Percentiles rank a stretch among this genome's conserved stretches.
Conservation (phyloP, 176 grass and related monocot species). For the Musa itinerans region DNA sequence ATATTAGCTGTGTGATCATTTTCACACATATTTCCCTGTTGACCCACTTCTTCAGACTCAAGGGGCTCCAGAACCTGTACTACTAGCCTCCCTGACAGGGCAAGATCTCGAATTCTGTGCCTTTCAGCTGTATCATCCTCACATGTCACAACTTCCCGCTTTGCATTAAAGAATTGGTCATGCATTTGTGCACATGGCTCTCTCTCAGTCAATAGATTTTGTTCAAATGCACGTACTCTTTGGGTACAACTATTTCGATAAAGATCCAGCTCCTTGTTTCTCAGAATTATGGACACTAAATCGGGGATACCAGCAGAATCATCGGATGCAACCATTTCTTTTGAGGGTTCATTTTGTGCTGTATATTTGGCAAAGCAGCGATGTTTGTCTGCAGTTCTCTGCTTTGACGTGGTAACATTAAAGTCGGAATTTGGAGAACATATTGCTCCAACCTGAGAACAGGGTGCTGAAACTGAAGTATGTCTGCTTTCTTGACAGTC, state of each 20-base stretch:
- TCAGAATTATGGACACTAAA: slow-evolving; percentile 34
- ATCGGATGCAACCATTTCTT: slow-evolving; percentile 22
- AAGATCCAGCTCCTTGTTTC: slow-evolving; percentile 56
- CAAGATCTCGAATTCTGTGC: neutral
- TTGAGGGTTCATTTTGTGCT: slow-evolving; percentile 17
- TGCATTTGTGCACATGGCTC: slow-evolving; percentile 28
- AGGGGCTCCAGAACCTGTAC: neutral
- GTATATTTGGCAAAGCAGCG: slow-evolving; percentile 12
- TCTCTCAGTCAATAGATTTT: slow-evolving; percentile 27
- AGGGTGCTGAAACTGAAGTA: slow-evolving; percentile 17
- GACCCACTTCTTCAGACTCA: neutral
- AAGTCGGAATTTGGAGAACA: slow-evolving; percentile 30
- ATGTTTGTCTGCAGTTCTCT: neutral
- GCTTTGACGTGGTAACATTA: slow-evolving; percentile 16
- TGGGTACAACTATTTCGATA: slow-evolving; percentile 71
- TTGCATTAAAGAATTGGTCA: slow-evolving; percentile 23
- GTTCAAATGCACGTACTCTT: slow-evolving; percentile 66
- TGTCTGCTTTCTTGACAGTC: slow-evolving; percentile 18
- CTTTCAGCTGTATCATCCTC: neutral
- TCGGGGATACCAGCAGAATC: slow-evolving; percentile 28
- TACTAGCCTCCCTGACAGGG: neutral
- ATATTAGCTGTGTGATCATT: neutral
- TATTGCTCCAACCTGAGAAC: slow-evolving; percentile 20
- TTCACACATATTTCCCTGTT: neutral
- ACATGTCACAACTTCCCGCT: slow-evolving; percentile 2